phyloP scores from a whole-genome alignment of 768 basidiomycete species.

The Pulveroboletus sp. region DNA sequence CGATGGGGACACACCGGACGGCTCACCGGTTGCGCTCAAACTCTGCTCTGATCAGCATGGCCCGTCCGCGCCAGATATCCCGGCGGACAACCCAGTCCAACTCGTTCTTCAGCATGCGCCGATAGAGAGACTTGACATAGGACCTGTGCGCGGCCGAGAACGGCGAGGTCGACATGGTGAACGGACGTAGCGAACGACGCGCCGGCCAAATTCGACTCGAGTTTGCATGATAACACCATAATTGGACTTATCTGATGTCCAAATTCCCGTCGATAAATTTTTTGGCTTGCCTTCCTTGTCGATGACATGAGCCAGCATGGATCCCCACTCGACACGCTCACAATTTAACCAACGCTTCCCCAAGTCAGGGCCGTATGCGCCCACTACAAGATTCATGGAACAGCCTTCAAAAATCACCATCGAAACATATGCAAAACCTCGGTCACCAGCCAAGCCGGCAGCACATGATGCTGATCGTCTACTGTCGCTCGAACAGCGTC shows the following conservation, averaged over 20 bases:
- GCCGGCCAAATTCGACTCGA: background rate
- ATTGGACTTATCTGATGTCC: slow-evolving; percentile 4
- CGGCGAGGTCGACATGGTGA: slow-evolving; percentile 49
- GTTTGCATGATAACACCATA: slow-evolving; percentile 16
- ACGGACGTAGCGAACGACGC: slow-evolving; percentile 1
- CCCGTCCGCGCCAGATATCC: slow-evolving; percentile 81
- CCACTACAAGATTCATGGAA: slow-evolving; percentile 44
- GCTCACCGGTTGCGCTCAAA: slow-evolving; percentile 87
- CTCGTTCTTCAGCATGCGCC: slow-evolving; percentile 77
- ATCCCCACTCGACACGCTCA: slow-evolving; percentile 69
- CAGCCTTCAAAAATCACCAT: slow-evolving; percentile 36
- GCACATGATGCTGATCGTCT: slow-evolving; percentile 6
- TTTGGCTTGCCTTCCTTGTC: background rate
- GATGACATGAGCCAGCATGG: slow-evolving; percentile 40
- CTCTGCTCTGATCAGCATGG: slow-evolving; percentile 82
- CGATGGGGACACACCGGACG: slow-evolving; percentile 12
- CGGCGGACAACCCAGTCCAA: slow-evolving; percentile 87
- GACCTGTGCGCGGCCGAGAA: slow-evolving; percentile 74
- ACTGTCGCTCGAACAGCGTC: slow-evolving; percentile 36
- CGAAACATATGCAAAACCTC: slow-evolving; percentile 41
- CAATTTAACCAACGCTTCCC: slow-evolving; percentile 74
- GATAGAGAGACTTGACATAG: slow-evolving; percentile 91
- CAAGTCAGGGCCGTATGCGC: slow-evolving; percentile 56
- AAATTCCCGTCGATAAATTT: background rate
- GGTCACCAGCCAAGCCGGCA: slow-evolving; percentile 28